Evolutionary conservation across 2,329 filamentous ascomycete genomes (phyloP), one percentile per base, ranked within the genome.

Genomic region (Fusarium sp.): DNA sequence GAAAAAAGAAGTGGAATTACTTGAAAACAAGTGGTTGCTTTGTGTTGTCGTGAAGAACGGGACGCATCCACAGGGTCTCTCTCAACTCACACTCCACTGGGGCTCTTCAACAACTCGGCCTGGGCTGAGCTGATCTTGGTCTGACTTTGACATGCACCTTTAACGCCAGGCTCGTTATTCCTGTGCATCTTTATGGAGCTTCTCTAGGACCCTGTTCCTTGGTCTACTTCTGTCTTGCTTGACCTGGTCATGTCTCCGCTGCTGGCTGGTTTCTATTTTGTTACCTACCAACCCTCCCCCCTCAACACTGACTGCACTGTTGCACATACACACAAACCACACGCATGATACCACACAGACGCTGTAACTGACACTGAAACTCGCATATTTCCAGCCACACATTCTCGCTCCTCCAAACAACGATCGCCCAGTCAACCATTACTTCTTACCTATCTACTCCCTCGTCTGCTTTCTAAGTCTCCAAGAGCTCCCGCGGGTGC

Each of bases 331-430:
- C 64, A 69, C 59, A 69, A 65, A 71, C 67, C 46, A 63, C 52
- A 67, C 64, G 23, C 62, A 70, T 67, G 45, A 70, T 58, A 70
- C 53, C 50, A 73, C 56, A 46, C 63, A 58, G 64, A 57, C 63
- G 38, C 59, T 68, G 63, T 73, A 73, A 71, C 70, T 73, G 55
- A 73, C 67, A 73, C 67, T 41, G 56, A 71, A 56, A 61, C 67
- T 71, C 69, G 62, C 70, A 75, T 68, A 73, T 68, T 54, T 57
- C 27, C 49, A 76, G 73, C 69, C 71, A 74, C 74, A 73, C 60
- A 38, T 67, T 52, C 63, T 52, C 61, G 30, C 46, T 52, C 54
- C 44, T 53, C 46, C 35, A 33, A 65, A 46, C 55, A 38, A 52
- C 54, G 61, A 60, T 48, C 54, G 54, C 46, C 45, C 42, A 60